Evolutionary conservation across 257 asterid genomes (phyloP), one percentile per base, ranked within the genome.

Genomic region (Nicotiana obtusifolia): DNA sequence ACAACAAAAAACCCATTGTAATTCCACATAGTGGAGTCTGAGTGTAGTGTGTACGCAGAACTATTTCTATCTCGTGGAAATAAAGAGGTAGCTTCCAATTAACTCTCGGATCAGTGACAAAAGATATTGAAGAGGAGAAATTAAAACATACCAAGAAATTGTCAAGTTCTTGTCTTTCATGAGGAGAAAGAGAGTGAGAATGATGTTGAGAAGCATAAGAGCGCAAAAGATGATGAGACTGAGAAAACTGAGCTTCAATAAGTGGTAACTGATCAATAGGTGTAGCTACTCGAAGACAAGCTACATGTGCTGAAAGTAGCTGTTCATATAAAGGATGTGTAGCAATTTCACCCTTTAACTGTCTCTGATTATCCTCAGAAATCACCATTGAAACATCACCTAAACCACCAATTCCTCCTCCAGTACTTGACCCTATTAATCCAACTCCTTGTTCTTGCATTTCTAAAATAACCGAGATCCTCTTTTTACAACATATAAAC

Each of bases 271-370:
- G 99, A 86, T 96, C 97, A 9, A 94, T 92, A 4, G 99, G 99
- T 77, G 99, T 96, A n/a, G 99, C 99, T 1, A 94, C 99, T 5
- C 98, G 94, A 4, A 96, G 91, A 84, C 99, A 96, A 15, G 98
- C 93, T 85, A 92, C 98, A 87, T 96, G 99, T 15, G 98, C 98
- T 17, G 98, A 87, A 41, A 96, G 87, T 19, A 96, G 93, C 85
- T 96, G 98, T 82, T 93, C 98, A 87, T 86, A 96, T 5, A 94
- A 79, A 16, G 99, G 99, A 84, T 94, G 97, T 28, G 87, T 68
- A 19, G 95, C 97, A 47, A 96, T 93, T 93, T 93, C 98, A 83
- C 94, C 91, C 93, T 94, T 96, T 1, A 96, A 66, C 20, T 86
- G 97, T 65, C n/a, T 56, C 0, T 84, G 86, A 73, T 86, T 86